phyloP scores from a whole-genome alignment of 140 eudicot genomes.

The Ambrosia hybrid region DNA sequence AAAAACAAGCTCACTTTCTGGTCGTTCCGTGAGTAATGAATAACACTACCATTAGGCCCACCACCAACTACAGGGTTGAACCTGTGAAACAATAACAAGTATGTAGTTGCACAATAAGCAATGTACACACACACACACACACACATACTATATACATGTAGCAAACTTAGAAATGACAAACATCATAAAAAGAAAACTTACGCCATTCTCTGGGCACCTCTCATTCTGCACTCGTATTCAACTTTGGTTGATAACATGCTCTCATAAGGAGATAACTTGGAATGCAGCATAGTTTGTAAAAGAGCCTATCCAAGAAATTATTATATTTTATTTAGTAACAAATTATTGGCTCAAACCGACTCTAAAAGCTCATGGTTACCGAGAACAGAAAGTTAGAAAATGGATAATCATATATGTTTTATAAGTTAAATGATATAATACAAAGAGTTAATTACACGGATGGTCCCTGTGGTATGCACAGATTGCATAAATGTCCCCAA shows the following conservation, averaged over 20 bases:
- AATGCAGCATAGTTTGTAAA: constrained; percentile 70
- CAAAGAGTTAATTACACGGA: too few species aligned
- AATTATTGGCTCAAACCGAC: not conserved
- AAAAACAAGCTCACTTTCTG: constrained; percentile 63
- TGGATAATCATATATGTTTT: too few species aligned
- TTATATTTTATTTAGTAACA: constrained; percentile 10
- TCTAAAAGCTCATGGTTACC: too few species aligned
- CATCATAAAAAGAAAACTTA: constrained; percentile 32
- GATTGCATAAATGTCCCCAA: too few species aligned
- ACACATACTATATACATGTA: not conserved
- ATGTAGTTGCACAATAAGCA: constrained; percentile 8
- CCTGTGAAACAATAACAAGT: constrained; percentile 39
- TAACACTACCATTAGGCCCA: constrained; percentile 87
- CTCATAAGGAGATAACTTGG: constrained; percentile 73
- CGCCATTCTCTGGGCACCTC: constrained; percentile 99
- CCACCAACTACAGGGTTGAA: constrained; percentile 99
- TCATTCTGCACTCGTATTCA: constrained; percentile 82
- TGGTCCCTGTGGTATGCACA: too few species aligned
- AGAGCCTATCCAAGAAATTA: constrained; percentile 59
- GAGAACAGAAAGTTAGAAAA: too few species aligned
- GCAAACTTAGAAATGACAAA: not conserved
- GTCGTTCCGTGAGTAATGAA: constrained; percentile 97
- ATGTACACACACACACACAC: not conserved
- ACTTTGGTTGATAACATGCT: constrained; percentile 76
- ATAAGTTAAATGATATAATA: too few species aligned